Conservation (phyloP, 306 rosid genomes). For the Delonix regia region DNA sequence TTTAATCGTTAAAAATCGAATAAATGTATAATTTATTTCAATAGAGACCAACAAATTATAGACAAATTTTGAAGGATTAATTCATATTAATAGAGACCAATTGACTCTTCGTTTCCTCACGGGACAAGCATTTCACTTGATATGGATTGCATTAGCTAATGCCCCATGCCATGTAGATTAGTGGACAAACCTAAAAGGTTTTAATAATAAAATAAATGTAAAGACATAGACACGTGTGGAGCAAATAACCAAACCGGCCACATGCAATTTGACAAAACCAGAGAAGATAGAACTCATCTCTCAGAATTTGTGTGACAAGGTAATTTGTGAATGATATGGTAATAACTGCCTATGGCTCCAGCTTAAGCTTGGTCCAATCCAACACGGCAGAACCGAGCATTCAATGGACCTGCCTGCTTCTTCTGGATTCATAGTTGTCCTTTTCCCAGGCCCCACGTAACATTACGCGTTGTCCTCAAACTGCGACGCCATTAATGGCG, state of each 20-base stretch:
- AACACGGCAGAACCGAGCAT: not conserved
- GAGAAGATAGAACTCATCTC: too few species aligned
- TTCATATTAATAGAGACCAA: not conserved
- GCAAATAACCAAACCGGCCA: slow-evolving; percentile 4
- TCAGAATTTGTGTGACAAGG: too few species aligned
- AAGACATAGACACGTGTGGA: slow-evolving; percentile 27
- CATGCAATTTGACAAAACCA: slow-evolving; percentile 14
- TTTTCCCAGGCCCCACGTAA: not conserved
- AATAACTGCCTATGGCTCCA: not conserved
- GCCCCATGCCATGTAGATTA: not conserved
- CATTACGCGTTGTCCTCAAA: not conserved
- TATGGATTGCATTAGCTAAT: not conserved
- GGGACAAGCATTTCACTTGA: not conserved
- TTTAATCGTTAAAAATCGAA: too few species aligned
- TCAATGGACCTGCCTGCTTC: not conserved
- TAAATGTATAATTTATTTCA: too few species aligned
- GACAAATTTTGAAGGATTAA: not conserved
- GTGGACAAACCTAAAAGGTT: not conserved
- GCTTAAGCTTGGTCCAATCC: not conserved
- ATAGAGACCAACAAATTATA: not conserved
- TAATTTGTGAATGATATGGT: too few species aligned
- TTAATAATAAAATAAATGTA: not conserved
- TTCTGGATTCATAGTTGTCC: not conserved
- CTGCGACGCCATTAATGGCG: not conserved
- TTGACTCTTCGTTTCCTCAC: not conserved